Conservation (phyloP, 2,329 filamentous ascomycete species). For the Trichoderma citrinoviride region DNA sequence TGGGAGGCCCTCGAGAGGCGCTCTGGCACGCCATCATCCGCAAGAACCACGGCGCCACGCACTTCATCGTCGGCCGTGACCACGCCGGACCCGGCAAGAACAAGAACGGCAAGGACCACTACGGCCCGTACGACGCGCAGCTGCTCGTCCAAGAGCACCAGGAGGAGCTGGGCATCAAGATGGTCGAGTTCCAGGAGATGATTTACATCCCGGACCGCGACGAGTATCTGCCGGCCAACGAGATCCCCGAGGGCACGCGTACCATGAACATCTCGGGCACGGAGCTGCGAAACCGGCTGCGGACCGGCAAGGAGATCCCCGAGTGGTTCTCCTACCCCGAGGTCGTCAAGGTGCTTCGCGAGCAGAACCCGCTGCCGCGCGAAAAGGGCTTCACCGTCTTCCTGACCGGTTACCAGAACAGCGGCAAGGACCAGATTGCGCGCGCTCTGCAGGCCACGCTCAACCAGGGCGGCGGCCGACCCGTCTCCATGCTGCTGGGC, state of each 20-base stretch:
- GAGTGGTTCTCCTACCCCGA: constrained; percentile 99
- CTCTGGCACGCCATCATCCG: constrained; percentile 99
- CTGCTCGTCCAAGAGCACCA: constrained; percentile 94
- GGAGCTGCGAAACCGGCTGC: constrained; percentile 88
- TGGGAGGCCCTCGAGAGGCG: constrained; percentile 96
- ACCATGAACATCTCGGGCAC: constrained; percentile 85
- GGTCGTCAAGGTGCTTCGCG: constrained; percentile 91
- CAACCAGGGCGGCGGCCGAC: constrained; percentile 95
- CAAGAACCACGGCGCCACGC: constrained; percentile 98
- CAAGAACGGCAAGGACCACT: constrained; percentile 94
- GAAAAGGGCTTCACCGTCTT: constrained; percentile 98
- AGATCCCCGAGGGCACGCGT: constrained; percentile 78
- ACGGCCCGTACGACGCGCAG: constrained; percentile 97
- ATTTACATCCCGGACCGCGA: constrained; percentile 97
- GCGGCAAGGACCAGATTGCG: constrained; percentile 93
- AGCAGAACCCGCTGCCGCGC: constrained; percentile 89
- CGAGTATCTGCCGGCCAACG: constrained; percentile 91
- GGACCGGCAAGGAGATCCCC: constrained; percentile 89
- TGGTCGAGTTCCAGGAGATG: constrained; percentile 99
- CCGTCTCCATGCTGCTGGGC: constrained; percentile 89
- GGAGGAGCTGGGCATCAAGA: constrained; percentile 95
- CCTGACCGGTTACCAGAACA: constrained; percentile 95
- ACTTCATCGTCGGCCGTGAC: constrained; percentile 99
- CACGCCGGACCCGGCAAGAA: constrained; percentile 98
- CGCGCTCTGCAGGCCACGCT: constrained; percentile 94